Base-by-base conservation (phyloP, 192 early-diverging fungal species). In the Coemansia sp. region DNA sequence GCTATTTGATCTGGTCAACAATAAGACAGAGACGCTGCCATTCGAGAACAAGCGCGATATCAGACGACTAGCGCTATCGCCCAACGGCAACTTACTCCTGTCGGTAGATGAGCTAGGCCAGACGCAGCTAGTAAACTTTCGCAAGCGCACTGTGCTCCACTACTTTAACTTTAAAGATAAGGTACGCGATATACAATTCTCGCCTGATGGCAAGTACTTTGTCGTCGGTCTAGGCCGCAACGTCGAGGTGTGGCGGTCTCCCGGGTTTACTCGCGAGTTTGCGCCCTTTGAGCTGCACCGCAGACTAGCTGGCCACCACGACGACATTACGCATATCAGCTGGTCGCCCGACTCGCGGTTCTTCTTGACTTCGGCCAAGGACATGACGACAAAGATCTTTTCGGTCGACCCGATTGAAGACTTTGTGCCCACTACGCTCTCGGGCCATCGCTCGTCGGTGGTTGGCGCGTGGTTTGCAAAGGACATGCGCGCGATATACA, bases 31-130 rank as follows among this genome's bases (percentile, higher is more conserved):
- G 38, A 99, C 98, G 25, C 88, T 99, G 58, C 94, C 95, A 8
- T 94, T 95, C 63, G 96, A 98, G 74, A 98, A 92, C 84, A 86
- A 90, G 51, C 94, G 94, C 76, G 92, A 96, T 68, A 98, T 99
- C 69, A 80, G 80, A 25, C 85, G 89, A 19, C 87, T 99, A 32
- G 97, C 95, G 3, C 85, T 99, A 15, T 93, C 93, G 14, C 96
- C 97, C 48, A 90, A 93, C 57, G 92, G 92, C 8, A 87, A 88
- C 36, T 79, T 99, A n/a, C 75, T 99, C 59, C 86, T 99, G 23
- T 89, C 92, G 5, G 87, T 98, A 3, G 97, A 99, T 66, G 94
- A 97, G 86, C 91, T 95, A 61, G 98, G 98, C n/a, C 74, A 89
- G 46, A 90, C 91, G 9, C 67, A 94, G 32, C 85, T 99, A 9